Evolutionary conservation across 805 yeast species (phyloP).

Genomic region (Scheffersomyces lignosus): DNA sequence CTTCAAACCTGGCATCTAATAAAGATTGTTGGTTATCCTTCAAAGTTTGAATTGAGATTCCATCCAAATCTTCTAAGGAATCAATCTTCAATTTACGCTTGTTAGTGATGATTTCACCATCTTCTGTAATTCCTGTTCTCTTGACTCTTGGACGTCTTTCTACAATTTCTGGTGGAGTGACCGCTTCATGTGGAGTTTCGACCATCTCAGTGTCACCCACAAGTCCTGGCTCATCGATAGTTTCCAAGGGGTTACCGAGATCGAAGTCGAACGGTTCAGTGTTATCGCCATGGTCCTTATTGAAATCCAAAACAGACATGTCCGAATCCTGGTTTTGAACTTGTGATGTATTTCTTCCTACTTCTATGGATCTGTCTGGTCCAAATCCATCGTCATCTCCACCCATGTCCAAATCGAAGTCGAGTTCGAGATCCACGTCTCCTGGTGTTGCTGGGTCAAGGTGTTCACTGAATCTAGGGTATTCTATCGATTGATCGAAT

Average conservation of each 20-base stretch:
- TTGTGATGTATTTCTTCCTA: slow-evolving; percentile 46
- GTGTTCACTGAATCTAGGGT: slow-evolving; percentile 52
- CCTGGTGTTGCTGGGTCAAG: slow-evolving; percentile 24
- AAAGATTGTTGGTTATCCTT: slow-evolving; percentile 28
- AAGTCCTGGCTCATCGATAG: slow-evolving; percentile 18
- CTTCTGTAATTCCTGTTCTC: slow-evolving; percentile 35
- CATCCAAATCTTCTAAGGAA: slow-evolving; percentile 43
- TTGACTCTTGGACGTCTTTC: slow-evolving; percentile 25
- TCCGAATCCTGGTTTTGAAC: slow-evolving; percentile 21
- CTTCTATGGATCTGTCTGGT: slow-evolving; percentile 51
- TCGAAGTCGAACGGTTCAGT: slow-evolving; percentile 32
- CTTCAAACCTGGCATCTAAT: slow-evolving; percentile 15
- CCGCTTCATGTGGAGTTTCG: slow-evolving; percentile 19
- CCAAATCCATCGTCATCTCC: slow-evolving; percentile 38
- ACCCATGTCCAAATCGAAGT: slow-evolving; percentile 39
- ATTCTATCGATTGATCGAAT: slow-evolving; percentile 63
- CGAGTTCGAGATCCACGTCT: slow-evolving; percentile 32
- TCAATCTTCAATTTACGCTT: slow-evolving; percentile 51
- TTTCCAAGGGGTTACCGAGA: slow-evolving; percentile 44
- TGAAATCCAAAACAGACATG: slow-evolving; percentile 20
- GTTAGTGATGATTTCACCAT: slow-evolving; percentile 47
- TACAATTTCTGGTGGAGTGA: slow-evolving; percentile 24
- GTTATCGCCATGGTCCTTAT: slow-evolving; percentile 15
- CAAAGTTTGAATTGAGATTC: slow-evolving; percentile 36
- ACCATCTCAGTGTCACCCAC: slow-evolving; percentile 9